Evolutionary conservation across 495 filamentous ascomycete species (phyloP), one percentile per base, ranked within the genome.

Genomic region (Penicillium pancosmium): DNA sequence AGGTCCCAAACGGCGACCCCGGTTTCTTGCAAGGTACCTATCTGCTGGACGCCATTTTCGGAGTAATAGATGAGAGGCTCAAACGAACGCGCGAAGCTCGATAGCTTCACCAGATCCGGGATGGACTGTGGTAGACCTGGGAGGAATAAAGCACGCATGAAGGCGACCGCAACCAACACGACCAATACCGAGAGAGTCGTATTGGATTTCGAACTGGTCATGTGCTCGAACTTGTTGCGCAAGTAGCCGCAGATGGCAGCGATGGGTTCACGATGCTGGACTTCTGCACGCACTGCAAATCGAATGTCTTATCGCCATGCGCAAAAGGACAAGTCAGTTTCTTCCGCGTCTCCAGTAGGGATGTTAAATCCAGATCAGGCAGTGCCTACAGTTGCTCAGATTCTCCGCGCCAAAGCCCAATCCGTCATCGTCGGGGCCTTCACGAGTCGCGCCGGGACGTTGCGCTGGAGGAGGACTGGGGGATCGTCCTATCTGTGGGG

Each of bases 61-160:
- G 92, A 95, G 68, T 92, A 95, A 75, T 91, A 91, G 41, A 97
- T 94, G 27, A 96, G 76, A 1, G 92, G 92, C 67, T 97, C 92
- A 65, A 97, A 93, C 3, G 90, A 89, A 64, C 89, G 88, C 51
- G 92, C 92, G 53, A 97, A 83, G 50, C 89, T 84, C 5, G 92
- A 92, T 27, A 95, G 88, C 71, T 95, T 96, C 64, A 96, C 88
- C 15, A 97, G 80, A 72, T 97, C 92, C 5, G 92, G 92, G 1
- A 90, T 89, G 5, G 91, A 85, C 27, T 83, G 84, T 21, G 83
- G 82, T 1, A 78, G 62, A 11, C 85, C 84, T 1, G 91, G 89
- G 44, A 88, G 79, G 36, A 91, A 85, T 41, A 96, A 68, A 19
- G 84, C 78, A 55, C 87, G 85, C 56, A 89, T 73, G 16, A 86